A percentile compares a stretch with the other conserved stretches of the same genome.
These are phyloP conservation scores for Vitis hybrid DNA, from an alignment of 177 flowering plant genomes.

Conservation along the genomic window DNA sequence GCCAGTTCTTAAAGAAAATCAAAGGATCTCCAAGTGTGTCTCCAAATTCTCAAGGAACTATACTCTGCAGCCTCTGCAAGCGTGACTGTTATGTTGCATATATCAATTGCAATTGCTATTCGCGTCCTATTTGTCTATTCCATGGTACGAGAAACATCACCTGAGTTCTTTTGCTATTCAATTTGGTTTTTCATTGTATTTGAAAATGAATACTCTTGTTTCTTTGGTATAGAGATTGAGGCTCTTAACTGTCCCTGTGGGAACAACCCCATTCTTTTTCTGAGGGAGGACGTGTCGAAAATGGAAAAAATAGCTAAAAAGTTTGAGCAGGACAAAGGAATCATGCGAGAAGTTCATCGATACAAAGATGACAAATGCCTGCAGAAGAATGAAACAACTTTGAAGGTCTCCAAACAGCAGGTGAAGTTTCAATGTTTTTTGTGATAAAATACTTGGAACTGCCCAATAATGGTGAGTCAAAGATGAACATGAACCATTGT, in stretches of 20 bases:
- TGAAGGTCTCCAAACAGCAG: too few relatives aligned
- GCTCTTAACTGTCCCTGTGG: conserved; percentile 7
- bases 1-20: conserved; percentile 1
- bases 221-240: conserved; percentile 1
- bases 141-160: conserved; percentile 10
- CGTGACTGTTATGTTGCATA: conserved; percentile 19
- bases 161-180: neutral
- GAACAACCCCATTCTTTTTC: conserved; percentile 8
- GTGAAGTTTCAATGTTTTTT: too few relatives aligned
- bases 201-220: neutral
- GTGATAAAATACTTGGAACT: too few relatives aligned
- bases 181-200: neutral
- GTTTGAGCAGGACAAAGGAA: conserved; percentile 17
- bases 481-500: too few relatives aligned
- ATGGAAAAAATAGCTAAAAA: conserved; percentile 14
- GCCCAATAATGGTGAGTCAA: too few relatives aligned
- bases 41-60: conserved; percentile 13
- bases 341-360: too few relatives aligned
- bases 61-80: conserved; percentile 26
- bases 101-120: conserved; percentile 7
- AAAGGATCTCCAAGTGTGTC: neutral
- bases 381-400: too few relatives aligned
- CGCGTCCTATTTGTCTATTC: conserved; percentile 10
- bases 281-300: conserved; percentile 11
- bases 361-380: too few relatives aligned